A percentile compares a stretch with the other conserved stretches of the same genome.
These are phyloP conservation scores for Aspergillus heteromorphus DNA, from an alignment of 495 filamentous ascomycete genomes.

Conservation along the genomic window DNA sequence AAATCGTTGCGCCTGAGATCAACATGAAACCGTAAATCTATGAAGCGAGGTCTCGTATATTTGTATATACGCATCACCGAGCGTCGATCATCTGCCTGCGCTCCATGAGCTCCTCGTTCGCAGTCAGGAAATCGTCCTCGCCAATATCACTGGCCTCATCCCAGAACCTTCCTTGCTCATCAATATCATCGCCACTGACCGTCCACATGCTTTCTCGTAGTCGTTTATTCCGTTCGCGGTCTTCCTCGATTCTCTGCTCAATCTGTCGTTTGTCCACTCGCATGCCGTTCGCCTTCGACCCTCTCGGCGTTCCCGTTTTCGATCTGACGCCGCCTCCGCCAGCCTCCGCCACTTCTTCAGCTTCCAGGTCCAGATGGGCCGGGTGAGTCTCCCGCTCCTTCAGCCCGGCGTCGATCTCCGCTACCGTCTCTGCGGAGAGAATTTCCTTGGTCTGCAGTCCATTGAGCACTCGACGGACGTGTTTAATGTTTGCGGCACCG, in stretches of 20 bases:
- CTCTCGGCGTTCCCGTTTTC: slow-evolving; percentile 28
- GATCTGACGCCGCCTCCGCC: slow-evolving; percentile 19
- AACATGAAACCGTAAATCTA: background rate
- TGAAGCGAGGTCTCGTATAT: background rate
- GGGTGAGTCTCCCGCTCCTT: slow-evolving; percentile 61
- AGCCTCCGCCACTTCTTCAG: slow-evolving; percentile 26
- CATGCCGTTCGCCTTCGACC: slow-evolving; percentile 30
- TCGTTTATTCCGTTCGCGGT: slow-evolving; percentile 90
- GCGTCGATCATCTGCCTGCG: slow-evolving; percentile 29
- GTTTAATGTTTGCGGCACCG: slow-evolving; percentile 90
- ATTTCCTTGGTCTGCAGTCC: slow-evolving; percentile 62
- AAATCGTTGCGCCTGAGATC: background rate
- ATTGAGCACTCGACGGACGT: slow-evolving; percentile 74
- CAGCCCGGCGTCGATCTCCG: slow-evolving; percentile 73
- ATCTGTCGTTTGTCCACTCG: slow-evolving; percentile 80
- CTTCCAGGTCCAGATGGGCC: slow-evolving; percentile 36
- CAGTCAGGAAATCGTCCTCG: slow-evolving; percentile 73
- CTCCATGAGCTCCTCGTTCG: slow-evolving; percentile 68
- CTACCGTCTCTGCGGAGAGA: slow-evolving; percentile 60
- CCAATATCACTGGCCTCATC: slow-evolving; percentile 76
- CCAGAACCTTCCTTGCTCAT: slow-evolving; percentile 66
- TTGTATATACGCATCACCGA: slow-evolving; percentile 3
- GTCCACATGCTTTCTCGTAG: slow-evolving; percentile 87
- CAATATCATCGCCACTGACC: slow-evolving; percentile 52
- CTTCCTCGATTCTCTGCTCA: slow-evolving; percentile 94